These are phyloP conservation scores for Umbilicaria muhlenbergii DNA, from an alignment of 495 filamentous ascomycete species.

Conservation along the genomic window DNA sequence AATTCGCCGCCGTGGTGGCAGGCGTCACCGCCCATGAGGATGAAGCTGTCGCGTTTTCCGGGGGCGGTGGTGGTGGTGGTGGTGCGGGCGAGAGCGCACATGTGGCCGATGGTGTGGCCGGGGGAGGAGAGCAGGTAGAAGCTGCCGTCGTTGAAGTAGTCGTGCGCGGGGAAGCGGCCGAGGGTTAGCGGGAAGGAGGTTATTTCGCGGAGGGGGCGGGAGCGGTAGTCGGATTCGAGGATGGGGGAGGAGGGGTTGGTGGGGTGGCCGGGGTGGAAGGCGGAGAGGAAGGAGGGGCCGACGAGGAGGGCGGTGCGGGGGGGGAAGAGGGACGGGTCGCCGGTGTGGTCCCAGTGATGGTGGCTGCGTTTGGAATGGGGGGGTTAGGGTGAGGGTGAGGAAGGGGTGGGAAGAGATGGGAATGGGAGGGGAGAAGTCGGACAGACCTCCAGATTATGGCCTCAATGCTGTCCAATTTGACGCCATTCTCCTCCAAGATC, in stretches of 20 bases:
- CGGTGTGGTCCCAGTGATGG: neutral
- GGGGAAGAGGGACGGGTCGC: neutral
- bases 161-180: slow-evolving; percentile 11
- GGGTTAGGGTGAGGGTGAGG: too few relatives aligned
- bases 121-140: slow-evolving; percentile 37
- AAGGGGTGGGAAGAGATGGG: slow-evolving; percentile 2
- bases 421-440: neutral
- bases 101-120: too few relatives aligned
- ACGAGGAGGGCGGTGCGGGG: neutral
- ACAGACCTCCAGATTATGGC: slow-evolving; percentile 35
- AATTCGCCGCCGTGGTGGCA: neutral
- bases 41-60: slow-evolving; percentile 39
- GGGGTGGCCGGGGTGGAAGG: slow-evolving; percentile 13
- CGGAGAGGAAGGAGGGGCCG: neutral
- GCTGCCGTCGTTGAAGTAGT: slow-evolving; percentile 47
- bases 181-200: neutral
- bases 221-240: slow-evolving; percentile 6
- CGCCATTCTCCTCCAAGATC: slow-evolving; percentile 29
- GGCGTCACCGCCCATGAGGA: slow-evolving; percentile 22
- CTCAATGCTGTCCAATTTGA: slow-evolving; percentile 32
- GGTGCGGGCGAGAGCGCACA: slow-evolving; percentile 24
- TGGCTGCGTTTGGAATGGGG: too few relatives aligned
- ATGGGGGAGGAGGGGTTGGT: slow-evolving; percentile 32
- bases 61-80: slow-evolving; percentile 42
- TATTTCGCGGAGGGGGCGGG: neutral